Percentiles rank a stretch among this genome's conserved stretches.
Evolutionary conservation across 1,284 basidiomycete genomes (phyloP).

Genomic region (Phellopilus nigrolimitatus): DNA sequence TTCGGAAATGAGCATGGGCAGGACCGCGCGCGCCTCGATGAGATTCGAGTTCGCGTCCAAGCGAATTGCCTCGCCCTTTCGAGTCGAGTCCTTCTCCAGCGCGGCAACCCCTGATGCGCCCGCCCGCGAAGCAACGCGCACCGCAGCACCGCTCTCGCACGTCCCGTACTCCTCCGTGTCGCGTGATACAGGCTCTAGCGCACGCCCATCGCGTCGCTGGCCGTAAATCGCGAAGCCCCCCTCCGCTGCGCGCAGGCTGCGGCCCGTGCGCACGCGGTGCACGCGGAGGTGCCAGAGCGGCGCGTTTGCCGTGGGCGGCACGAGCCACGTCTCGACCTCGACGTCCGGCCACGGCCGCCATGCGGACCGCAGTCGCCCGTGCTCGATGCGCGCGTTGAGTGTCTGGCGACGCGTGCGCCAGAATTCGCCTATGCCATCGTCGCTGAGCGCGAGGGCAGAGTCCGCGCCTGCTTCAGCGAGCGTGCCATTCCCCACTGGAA

Average conservation of each 20-base stretch:
- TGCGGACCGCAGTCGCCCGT: conserved; percentile 53
- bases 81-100: conserved; percentile 33
- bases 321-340: conserved; percentile 69
- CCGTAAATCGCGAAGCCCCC: conserved; percentile 72
- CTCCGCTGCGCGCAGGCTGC: conserved; percentile 55
- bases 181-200: conserved; percentile 42
- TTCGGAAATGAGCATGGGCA: conserved; percentile 58
- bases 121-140: conserved; percentile 52
- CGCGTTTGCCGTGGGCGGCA: conserved; percentile 52
- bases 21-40: conserved; percentile 60
- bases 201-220: conserved; percentile 57
- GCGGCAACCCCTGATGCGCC: conserved; percentile 63
- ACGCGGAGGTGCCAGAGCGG: conserved; percentile 68
- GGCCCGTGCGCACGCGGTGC: conserved; percentile 53
- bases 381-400: conserved; percentile 56
- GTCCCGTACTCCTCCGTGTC: conserved; percentile 43
- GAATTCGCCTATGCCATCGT: conserved; percentile 56
- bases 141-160: conserved; percentile 38
- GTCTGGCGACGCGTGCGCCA: conserved; percentile 68
- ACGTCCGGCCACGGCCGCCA: conserved; percentile 76
- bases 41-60: conserved; percentile 73
- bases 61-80: conserved; percentile 48
- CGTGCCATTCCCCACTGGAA: conserved; percentile 62
- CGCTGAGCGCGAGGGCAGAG: conserved; percentile 63
- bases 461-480: conserved; percentile 71